phyloP scores from a whole-genome alignment of 768 basidiomycete species.

The Collybia sordida region DNA sequence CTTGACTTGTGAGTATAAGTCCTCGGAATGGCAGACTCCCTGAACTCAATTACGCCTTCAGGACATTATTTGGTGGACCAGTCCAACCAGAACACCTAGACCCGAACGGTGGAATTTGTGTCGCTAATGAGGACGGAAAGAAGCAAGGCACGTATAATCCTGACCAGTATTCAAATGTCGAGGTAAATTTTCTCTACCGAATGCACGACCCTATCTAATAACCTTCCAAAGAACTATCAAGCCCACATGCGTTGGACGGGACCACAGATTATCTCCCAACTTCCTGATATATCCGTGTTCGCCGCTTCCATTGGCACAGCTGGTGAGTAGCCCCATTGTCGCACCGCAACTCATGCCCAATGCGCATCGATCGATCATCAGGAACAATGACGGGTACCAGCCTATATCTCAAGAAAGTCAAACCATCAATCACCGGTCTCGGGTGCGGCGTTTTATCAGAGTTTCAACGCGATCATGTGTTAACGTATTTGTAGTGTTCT shows the following conservation, averaged over 20 bases:
- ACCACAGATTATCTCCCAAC: constrained; percentile 22
- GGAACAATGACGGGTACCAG: constrained; percentile 24
- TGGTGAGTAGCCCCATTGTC: constrained; percentile 5
- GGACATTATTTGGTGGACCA: constrained; percentile 20
- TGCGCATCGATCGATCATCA: constrained; percentile 1
- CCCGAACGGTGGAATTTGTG: constrained; percentile 20
- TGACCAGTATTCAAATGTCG: constrained; percentile 19
- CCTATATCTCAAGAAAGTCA: constrained; percentile 19
- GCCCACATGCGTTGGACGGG: constrained; percentile 25
- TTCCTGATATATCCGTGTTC: constrained; percentile 20
- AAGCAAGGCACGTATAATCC: constrained; percentile 17
- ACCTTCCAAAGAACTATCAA: constrained; percentile 16
- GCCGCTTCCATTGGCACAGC: constrained; percentile 21
- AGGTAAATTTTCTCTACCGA: constrained; percentile 4
- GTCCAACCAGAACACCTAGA: constrained; percentile 19
- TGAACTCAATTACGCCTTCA: neutral
- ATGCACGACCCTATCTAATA: neutral
- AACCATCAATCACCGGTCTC: constrained; percentile 14
- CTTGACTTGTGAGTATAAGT: constrained; percentile 2
- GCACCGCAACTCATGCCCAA: neutral
- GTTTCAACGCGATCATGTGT: neutral
- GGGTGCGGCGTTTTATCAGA: constrained; percentile 10
- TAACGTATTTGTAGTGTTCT: constrained; percentile 10
- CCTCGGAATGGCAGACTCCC: neutral
- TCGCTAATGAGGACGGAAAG: constrained; percentile 13